Conservation (phyloP, 148 eudicot genomes). For the Cornus florida region DNA sequence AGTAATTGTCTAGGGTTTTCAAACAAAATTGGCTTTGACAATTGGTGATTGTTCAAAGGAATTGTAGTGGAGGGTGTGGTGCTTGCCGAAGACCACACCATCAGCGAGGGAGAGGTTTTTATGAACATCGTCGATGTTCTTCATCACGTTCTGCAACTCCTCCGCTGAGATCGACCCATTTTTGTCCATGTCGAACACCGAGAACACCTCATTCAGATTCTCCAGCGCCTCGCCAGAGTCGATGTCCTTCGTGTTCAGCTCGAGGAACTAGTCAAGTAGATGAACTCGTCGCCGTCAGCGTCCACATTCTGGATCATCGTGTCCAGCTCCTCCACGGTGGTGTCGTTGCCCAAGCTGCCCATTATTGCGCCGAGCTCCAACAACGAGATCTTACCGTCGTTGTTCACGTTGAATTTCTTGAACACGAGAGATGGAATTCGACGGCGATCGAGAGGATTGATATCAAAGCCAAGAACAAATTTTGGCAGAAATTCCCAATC, state of each 20-base stretch:
- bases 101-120: too few relatives aligned
- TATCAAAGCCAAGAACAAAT: not conserved
- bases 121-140: conserved; percentile 31
- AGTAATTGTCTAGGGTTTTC: too few relatives aligned
- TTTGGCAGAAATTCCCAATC: too few relatives aligned
- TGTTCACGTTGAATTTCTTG: conserved; percentile 53
- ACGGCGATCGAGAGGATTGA: conserved; percentile 4
- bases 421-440: conserved; percentile 22
- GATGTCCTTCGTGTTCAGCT: conserved; percentile 44
- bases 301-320: conserved; percentile 44
- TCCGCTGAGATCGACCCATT: conserved; percentile 45
- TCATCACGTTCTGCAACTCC: conserved; percentile 42
- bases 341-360: conserved; percentile 9
- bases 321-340: conserved; percentile 29
- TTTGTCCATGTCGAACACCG: conserved; percentile 43
- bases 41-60: too few relatives aligned
- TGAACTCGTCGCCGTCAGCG: conserved; percentile 46
- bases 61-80: too few relatives aligned
- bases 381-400: conserved; percentile 8
- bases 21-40: too few relatives aligned
- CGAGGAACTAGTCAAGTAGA: conserved; percentile 45
- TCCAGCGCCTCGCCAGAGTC: conserved; percentile 36
- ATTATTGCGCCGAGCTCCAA: too few relatives aligned
- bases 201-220: conserved; percentile 45
- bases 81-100: too few relatives aligned